These are phyloP conservation scores for Paraglomus brasilianum DNA, from an alignment of 192 early-diverging fungal genomes.

Conservation along the genomic window DNA sequence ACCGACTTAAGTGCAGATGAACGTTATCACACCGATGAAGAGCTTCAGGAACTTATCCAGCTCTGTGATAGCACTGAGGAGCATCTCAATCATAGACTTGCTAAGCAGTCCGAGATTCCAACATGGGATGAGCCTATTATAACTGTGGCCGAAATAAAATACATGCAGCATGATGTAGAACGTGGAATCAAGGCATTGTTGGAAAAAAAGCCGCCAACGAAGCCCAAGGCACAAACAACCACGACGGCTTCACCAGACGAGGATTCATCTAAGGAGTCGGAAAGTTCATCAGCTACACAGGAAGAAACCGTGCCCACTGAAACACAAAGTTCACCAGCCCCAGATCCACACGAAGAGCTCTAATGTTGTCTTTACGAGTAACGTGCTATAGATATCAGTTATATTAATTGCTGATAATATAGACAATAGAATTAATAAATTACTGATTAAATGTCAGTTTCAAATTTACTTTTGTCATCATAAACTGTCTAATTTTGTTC, in stretches of 20 bases:
- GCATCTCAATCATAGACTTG: slow-evolving; percentile 66
- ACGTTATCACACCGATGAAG: slow-evolving; percentile 55
- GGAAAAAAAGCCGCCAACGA: slow-evolving; percentile 60
- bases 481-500: no score
- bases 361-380: no score
- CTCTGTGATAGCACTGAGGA: slow-evolving; percentile 53
- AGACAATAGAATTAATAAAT: no score
- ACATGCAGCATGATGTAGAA: slow-evolving; percentile 50
- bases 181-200: slow-evolving; percentile 53
- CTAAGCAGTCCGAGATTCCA: slow-evolving; percentile 57
- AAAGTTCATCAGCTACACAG: no score
- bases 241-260: slow-evolving; percentile 12
- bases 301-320: no score
- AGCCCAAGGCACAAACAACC: slow-evolving; percentile 34
- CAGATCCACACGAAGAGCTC: no score
- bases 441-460: no score
- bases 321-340: no score
- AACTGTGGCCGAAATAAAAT: slow-evolving; percentile 52
- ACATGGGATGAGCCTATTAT: slow-evolving; percentile 67
- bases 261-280: no score
- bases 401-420: no score
- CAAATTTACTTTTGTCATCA: no score
- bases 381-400: no score
- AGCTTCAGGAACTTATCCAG: slow-evolving; percentile 51
- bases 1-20: slow-evolving; percentile 49